Evolutionary conservation across 176 grass and related monocot species (phyloP).

Genomic region (Echinochloa phyllopogon): DNA sequence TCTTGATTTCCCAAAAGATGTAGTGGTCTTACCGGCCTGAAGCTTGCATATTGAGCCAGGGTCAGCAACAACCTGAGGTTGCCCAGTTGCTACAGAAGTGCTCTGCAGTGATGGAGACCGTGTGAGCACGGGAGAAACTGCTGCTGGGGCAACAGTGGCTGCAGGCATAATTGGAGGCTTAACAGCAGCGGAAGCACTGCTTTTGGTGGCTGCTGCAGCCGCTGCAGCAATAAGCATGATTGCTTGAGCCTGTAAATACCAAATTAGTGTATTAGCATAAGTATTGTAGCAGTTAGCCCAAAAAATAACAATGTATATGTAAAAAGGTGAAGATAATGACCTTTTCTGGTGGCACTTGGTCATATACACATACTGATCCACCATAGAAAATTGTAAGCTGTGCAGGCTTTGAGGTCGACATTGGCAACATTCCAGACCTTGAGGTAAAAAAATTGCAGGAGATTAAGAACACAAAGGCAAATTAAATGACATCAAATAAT

Average conservation of each 20-base stretch:
- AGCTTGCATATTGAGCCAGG: conserved; percentile 73
- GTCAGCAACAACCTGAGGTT: conserved; percentile 53
- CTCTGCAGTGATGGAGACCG: conserved; percentile 85
- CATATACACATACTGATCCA: conserved; percentile 83
- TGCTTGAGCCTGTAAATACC: conserved; percentile 71
- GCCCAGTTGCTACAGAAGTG: conserved; percentile 60
- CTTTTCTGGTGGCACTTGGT: conserved; percentile 82
- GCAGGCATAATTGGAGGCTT: conserved; percentile 46
- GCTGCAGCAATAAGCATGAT: conserved; percentile 96
- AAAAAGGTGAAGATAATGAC: conserved; percentile 43
- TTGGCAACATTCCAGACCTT: conserved; percentile 50
- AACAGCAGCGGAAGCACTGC: conserved; percentile 26
- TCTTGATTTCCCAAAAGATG: conserved; percentile 8
- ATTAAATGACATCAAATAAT: conserved; percentile 5
- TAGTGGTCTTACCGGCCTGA: conserved; percentile 70
- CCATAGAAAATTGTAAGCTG: conserved; percentile 94
- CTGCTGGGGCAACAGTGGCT: conserved; percentile 16
- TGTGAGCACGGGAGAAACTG: conserved; percentile 58
- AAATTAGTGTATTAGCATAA: conserved; percentile 31
- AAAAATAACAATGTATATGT: not conserved
- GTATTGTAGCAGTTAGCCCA: not conserved
- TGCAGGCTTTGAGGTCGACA: conserved; percentile 48
- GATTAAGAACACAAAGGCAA: conserved; percentile 34
- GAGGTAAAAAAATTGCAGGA: conserved; percentile 34
- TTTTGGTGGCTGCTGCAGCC: conserved; percentile 40